Evolutionary conservation across 495 filamentous ascomycete species (phyloP).

Genomic region (Massariosphaeria phaeospora): DNA sequence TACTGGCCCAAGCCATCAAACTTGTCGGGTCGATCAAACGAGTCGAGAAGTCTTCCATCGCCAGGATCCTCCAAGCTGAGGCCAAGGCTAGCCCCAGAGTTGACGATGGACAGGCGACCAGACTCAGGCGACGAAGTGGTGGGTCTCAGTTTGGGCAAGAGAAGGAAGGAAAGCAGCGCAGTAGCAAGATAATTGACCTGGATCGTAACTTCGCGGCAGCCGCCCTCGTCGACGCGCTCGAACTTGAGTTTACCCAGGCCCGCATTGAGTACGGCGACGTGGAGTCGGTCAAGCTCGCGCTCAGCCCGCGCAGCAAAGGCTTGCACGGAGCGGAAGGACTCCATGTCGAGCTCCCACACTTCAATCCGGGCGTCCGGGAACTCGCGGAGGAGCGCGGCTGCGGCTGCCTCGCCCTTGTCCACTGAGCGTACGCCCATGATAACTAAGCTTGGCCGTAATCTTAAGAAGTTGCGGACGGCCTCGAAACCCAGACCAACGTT

Average conservation of each 20-base stretch:
- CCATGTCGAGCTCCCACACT: conserved; percentile 54
- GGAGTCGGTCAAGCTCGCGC: conserved; percentile 38
- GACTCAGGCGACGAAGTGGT: conserved; percentile 19
- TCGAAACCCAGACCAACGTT: conserved; percentile 35
- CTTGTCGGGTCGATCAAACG: background rate
- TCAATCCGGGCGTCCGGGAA: conserved; percentile 39
- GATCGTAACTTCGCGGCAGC: conserved; percentile 46
- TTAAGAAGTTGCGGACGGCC: conserved; percentile 30
- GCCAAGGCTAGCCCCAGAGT: conserved; percentile 11
- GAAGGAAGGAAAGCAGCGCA: conserved; percentile 39
- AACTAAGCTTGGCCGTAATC: conserved; percentile 28
- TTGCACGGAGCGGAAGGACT: conserved; percentile 47
- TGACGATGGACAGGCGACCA: conserved; percentile 30
- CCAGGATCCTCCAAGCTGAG: background rate
- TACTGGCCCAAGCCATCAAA: background rate
- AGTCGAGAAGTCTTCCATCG: background rate
- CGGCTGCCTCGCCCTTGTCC: conserved; percentile 45
- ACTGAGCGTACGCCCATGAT: conserved; percentile 36
- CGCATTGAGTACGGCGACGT: conserved; percentile 46
- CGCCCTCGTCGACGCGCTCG: conserved; percentile 31
- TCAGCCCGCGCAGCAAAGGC: conserved; percentile 44
- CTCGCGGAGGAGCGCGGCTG: conserved; percentile 44
- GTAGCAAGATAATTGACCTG: conserved; percentile 44
- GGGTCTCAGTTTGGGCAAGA: conserved; percentile 39
- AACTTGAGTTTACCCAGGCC: conserved; percentile 40